Conservation (phyloP, 768 basidiomycete genomes). For the Hygrocybe punicea region DNA sequence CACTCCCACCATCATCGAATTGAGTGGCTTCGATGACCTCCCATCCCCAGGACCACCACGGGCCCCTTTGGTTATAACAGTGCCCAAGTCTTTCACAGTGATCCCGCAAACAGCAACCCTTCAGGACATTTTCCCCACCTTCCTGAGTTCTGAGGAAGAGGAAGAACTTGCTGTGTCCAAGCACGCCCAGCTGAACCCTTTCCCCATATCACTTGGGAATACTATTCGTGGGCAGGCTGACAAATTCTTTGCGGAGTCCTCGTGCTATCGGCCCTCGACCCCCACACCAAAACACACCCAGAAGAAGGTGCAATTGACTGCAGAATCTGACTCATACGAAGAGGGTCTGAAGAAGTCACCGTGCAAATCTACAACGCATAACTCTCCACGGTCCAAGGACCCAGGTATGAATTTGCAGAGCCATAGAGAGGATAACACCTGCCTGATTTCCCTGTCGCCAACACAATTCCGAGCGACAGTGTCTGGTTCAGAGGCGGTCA, state of each 20-base stretch:
- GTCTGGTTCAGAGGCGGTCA: constrained; percentile 14
- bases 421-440: too few species aligned
- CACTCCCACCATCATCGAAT: constrained; percentile 10
- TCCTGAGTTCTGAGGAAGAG: constrained; percentile 11
- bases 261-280: constrained; percentile 3
- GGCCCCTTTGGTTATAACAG: not conserved
- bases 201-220: too few species aligned
- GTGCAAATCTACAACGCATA: constrained; percentile 16
- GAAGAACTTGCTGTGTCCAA: not conserved
- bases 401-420: too few species aligned
- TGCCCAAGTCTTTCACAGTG: too few species aligned
- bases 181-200: too few species aligned
- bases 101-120: not conserved
- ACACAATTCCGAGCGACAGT: not conserved
- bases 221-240: too few species aligned
- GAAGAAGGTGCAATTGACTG: not conserved
- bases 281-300: constrained; percentile 6
- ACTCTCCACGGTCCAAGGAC: constrained; percentile 12
- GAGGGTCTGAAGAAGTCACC: constrained; percentile 16
- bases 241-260: not conserved
- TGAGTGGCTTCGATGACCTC: constrained; percentile 8
- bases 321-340: constrained; percentile 13
- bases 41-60: not conserved
- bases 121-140: constrained; percentile 4
- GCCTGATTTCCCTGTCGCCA: constrained; percentile 3